phyloP scores from a whole-genome alignment of 306 rosid species.

The Medicago arabica region DNA sequence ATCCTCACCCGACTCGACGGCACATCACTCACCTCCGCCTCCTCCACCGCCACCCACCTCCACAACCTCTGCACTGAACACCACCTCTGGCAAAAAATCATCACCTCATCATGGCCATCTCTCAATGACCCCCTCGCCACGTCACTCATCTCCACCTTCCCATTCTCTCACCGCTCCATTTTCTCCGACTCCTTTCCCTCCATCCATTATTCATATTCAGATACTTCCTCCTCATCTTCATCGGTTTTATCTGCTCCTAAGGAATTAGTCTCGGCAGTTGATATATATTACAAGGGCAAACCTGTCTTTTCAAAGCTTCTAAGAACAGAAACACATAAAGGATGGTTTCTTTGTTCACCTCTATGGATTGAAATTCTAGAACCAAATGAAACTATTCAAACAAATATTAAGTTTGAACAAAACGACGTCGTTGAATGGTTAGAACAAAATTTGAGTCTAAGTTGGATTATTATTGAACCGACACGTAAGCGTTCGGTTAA shows the following conservation, averaged over 20 bases:
- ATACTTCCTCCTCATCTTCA: constrained; percentile 30
- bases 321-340: constrained; percentile 49
- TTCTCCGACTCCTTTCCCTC: constrained; percentile 77
- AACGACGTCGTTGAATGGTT: constrained; percentile 47
- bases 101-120: constrained; percentile 78
- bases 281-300: constrained; percentile 55
- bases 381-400: constrained; percentile 59
- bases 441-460: constrained; percentile 57
- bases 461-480: constrained; percentile 84
- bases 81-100: constrained; percentile 65
- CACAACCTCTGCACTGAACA: constrained; percentile 63
- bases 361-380: constrained; percentile 68
- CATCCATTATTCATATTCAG: constrained; percentile 43
- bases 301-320: constrained; percentile 63
- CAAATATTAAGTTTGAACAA: constrained; percentile 41
- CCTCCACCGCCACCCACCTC: constrained; percentile 56
- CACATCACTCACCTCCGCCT: constrained; percentile 59
- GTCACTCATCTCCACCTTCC: constrained; percentile 56
- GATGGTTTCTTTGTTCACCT: constrained; percentile 72
- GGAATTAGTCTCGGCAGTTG: constrained; percentile 74
- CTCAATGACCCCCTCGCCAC: constrained; percentile 41
- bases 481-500: constrained; percentile 61
- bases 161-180: constrained; percentile 63
- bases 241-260: constrained; percentile 3
- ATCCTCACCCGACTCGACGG: constrained; percentile 83